These are phyloP conservation scores for Patellaria atrata DNA, from an alignment of 495 filamentous ascomycete species.

Conservation along the genomic window DNA sequence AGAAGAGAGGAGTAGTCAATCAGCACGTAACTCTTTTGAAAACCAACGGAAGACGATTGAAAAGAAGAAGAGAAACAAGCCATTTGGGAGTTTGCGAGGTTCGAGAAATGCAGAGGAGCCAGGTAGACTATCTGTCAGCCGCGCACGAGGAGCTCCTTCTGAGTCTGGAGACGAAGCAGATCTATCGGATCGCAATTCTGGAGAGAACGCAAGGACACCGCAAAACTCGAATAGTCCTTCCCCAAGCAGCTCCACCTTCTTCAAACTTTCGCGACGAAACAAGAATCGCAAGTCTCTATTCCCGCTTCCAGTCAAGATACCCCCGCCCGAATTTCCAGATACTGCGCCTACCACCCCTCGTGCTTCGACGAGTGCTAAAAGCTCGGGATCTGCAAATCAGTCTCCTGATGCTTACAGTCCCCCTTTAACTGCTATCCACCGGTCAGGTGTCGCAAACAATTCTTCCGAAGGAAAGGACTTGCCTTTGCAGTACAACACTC, in stretches of 20 bases:
- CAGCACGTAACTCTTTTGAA: too few relatives aligned
- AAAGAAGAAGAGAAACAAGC: slow-evolving; percentile 14
- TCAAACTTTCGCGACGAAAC: slow-evolving; percentile 66
- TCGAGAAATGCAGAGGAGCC: slow-evolving; percentile 52
- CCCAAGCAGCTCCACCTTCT: slow-evolving; percentile 57
- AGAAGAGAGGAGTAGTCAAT: slow-evolving; percentile 26
- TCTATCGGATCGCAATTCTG: slow-evolving; percentile 71
- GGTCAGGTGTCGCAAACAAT: slow-evolving; percentile 21
- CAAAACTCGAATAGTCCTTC: slow-evolving; percentile 42
- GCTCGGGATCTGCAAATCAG: slow-evolving; percentile 19
- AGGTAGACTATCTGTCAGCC: slow-evolving; percentile 40
- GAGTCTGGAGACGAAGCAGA: slow-evolving; percentile 51
- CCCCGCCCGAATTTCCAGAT: slow-evolving; percentile 20
- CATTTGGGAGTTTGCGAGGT: slow-evolving; percentile 20
- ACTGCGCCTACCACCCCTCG: slow-evolving; percentile 35
- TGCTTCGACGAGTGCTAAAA: slow-evolving; percentile 31
- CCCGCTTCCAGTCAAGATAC: slow-evolving; percentile 56
- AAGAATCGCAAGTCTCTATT: slow-evolving; percentile 78
- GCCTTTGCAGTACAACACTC: slow-evolving; percentile 43
- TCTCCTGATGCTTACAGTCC: slow-evolving; percentile 21
- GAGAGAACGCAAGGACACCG: slow-evolving; percentile 53
- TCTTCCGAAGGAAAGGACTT: slow-evolving; percentile 32
- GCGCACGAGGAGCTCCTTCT: slow-evolving; percentile 36
- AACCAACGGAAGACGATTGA: slow-evolving; percentile 22
- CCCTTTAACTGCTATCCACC: slow-evolving; percentile 23